Conservation (phyloP, 1,284 basidiomycete genomes). For the Somion occarium region DNA sequence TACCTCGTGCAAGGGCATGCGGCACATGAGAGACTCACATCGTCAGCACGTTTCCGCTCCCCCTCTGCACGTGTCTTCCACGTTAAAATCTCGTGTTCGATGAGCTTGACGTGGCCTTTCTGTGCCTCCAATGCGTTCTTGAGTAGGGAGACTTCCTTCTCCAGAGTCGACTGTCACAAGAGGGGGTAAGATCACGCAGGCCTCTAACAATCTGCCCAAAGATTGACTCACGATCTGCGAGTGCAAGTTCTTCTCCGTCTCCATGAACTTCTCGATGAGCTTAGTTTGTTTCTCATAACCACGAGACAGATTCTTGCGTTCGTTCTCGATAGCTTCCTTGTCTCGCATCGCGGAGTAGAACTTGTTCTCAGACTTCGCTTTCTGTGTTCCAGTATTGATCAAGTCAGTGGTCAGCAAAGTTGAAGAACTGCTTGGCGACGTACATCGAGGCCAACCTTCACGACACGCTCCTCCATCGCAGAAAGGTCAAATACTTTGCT, state of each 20-base stretch:
- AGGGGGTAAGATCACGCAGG: background rate
- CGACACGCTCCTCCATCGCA: conserved; percentile 72
- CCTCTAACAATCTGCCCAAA: background rate
- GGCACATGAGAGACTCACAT: background rate
- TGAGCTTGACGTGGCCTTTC: background rate
- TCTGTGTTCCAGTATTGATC: conserved; percentile 34
- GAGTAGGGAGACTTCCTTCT: background rate
- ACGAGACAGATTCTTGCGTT: conserved; percentile 65
- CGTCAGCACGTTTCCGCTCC: background rate
- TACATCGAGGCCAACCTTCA: conserved; percentile 63
- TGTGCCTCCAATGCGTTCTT: background rate
- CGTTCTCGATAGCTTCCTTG: conserved; percentile 79
- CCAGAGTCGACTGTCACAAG: background rate
- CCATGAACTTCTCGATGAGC: conserved; percentile 66
- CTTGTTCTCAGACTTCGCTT: conserved; percentile 94
- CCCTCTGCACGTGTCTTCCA: background rate
- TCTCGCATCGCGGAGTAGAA: conserved; percentile 89
- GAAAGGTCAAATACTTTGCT: conserved; percentile 83
- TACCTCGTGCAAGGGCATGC: too few relatives aligned
- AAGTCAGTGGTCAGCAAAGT: conserved; percentile 7
- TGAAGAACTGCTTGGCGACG: conserved; percentile 15
- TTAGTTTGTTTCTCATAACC: conserved; percentile 78
- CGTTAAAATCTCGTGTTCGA: background rate
- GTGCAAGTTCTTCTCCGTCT: conserved; percentile 49
- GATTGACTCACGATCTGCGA: conserved; percentile 11